Evolutionary conservation across 164 flowering plant genomes (phyloP).

Genomic region (Aristolochia fimbriata): DNA sequence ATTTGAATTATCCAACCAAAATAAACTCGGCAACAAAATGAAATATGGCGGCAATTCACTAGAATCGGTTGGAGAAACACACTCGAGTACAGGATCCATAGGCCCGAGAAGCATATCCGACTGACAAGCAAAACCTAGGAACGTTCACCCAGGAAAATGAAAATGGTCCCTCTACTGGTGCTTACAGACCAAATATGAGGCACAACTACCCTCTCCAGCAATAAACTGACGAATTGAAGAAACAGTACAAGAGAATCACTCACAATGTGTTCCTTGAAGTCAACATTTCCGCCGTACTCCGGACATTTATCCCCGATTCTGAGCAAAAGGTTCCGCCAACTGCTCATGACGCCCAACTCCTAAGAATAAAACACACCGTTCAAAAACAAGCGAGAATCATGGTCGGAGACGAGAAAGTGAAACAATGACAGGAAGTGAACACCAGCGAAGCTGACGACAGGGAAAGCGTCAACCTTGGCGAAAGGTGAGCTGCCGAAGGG

Average conservation of each 20-base stretch:
- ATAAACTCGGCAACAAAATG: no score
- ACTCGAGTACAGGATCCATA: no score
- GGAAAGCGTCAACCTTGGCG: not conserved
- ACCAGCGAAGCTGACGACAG: not conserved
- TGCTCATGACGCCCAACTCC: constrained; percentile 29
- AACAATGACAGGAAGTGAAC: not conserved
- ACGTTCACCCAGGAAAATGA: not conserved
- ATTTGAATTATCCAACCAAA: no score
- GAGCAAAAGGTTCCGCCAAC: constrained; percentile 65
- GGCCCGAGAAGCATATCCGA: no score
- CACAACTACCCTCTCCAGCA: not conserved
- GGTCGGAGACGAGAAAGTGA: not conserved
- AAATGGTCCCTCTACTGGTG: not conserved
- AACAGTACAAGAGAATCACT: constrained; percentile 16
- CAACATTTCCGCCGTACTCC: constrained; percentile 60
- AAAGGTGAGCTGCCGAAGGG: no score
- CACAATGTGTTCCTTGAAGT: constrained; percentile 89
- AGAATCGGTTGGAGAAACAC: no score
- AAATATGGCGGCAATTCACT: no score
- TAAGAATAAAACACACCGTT: no score
- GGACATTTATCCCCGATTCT: constrained; percentile 87
- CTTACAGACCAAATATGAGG: not conserved
- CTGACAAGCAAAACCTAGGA: not conserved
- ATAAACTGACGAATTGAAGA: not conserved
- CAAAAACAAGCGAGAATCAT: not conserved